Base-by-base conservation (phyloP, 169 alveolate species). In the Perkinsus chesapeaki region DNA sequence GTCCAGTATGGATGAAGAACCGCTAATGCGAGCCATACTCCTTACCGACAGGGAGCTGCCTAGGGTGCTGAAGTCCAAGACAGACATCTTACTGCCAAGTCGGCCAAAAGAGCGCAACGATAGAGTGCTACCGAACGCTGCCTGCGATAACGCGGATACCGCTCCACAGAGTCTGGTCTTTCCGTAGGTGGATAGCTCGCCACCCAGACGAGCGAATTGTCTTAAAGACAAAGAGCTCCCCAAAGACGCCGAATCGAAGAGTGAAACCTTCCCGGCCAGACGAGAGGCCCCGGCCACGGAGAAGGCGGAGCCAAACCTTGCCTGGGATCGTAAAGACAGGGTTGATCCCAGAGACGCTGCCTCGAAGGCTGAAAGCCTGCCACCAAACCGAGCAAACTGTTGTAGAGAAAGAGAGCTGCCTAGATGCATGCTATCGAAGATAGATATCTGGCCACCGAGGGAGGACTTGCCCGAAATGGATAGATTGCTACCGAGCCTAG, bases 1-100 rank as follows among this genome's bases (percentile, higher is more conserved):
- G 39, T 90, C 92, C 5, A 90, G 39, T 20, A 90, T 43, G 43
- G 92, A 90, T 16, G 37, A 9, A 34, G 39, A 73, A 23, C 48
- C 38, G 34, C 60, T 93, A 36, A 91, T 73, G 0, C 94, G n/a
- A 20, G 95, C 39, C 94, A 93, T 3, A 27, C n/a, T 12, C 92
- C 92, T 36, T 43, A 90, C n/a, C n/a, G 48, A 36, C 92, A 90
- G n/a, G 48, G 39, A 34, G 92, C 92, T 90, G 92, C 92, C 92
- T 10, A 90, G 92, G 10, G 39, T 27, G 48, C 92, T 12, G 92
- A 90, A 39, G 39, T 31, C 92, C 39, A 90, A 5, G 19, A 90
- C 92, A 12, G 92, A 90, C 39, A 90, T 10, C 39, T 12, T 90
- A 9, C 92, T 38, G n/a, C 48, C 92, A n/a, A 90, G 60, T 31